Evolutionary conservation across 169 alveolate genomes (phyloP).

Genomic region (Eimeria acervulina): DNA sequence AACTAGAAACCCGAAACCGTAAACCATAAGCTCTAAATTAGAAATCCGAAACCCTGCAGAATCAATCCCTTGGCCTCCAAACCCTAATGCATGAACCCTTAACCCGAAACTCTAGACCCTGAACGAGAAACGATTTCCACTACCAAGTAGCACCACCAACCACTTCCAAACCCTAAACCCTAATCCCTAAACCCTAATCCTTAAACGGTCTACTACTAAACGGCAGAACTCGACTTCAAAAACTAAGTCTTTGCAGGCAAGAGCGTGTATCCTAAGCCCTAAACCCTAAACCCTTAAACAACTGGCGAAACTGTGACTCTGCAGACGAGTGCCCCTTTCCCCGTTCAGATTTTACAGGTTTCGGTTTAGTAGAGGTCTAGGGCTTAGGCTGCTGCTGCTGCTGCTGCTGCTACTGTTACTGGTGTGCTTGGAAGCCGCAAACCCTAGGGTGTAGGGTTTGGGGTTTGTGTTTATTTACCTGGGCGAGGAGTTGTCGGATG

Average conservation of each 20-base stretch:
- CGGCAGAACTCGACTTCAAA: neutral
- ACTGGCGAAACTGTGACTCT: neutral
- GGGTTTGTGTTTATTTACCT: constrained; percentile 16
- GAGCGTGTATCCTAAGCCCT: neutral
- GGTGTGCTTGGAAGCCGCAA: too few species aligned
- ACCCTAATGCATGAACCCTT: too few species aligned
- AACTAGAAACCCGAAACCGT: neutral
- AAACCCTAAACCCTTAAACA: neutral
- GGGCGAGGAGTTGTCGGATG: neutral
- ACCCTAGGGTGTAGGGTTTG: neutral
- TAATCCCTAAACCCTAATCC: neutral
- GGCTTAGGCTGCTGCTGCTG: neutral
- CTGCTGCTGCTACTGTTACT: too few species aligned
- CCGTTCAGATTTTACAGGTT: too few species aligned
- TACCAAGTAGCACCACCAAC: too few species aligned
- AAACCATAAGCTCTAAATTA: neutral
- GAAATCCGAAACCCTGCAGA: too few species aligned
- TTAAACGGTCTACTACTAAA: neutral
- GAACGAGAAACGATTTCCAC: too few species aligned
- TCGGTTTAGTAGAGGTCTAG: too few species aligned
- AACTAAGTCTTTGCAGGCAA: neutral
- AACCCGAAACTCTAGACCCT: too few species aligned
- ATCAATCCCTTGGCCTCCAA: too few species aligned
- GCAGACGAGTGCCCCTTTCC: too few species aligned
- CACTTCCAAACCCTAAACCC: too few species aligned